These are phyloP conservation scores for Pharus latifolius DNA, from an alignment of 176 grass and related monocot species.

Conservation along the genomic window DNA sequence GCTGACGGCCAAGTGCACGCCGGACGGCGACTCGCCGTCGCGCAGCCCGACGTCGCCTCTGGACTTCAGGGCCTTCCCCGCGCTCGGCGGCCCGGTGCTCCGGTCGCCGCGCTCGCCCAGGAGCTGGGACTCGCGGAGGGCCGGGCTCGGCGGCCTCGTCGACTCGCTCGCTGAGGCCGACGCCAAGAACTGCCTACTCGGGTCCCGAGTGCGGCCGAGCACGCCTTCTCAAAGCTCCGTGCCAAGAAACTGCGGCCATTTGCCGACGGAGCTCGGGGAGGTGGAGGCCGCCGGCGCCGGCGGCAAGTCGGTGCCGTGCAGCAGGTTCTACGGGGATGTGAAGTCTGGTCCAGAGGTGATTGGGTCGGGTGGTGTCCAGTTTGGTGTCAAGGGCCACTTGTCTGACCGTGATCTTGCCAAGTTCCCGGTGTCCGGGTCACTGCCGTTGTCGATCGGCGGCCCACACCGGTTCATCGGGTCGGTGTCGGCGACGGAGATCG, in stretches of 20 bases:
- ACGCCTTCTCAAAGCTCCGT: slow-evolving; percentile 24
- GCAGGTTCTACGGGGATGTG: slow-evolving; percentile 35
- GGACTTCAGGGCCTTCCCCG: slow-evolving; percentile 47
- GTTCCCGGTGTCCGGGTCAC: slow-evolving; percentile 32
- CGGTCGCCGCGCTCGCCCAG: slow-evolving; percentile 39
- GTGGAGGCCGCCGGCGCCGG: not conserved
- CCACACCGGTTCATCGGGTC: slow-evolving; percentile 35
- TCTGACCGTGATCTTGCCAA: slow-evolving; percentile 35
- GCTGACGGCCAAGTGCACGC: slow-evolving; percentile 27
- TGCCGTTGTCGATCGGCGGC: slow-evolving; percentile 49
- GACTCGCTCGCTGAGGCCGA: slow-evolving; percentile 36
- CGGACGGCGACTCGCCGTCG: slow-evolving; percentile 43
- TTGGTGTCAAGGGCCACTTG: not conserved
- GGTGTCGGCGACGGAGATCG: slow-evolving; percentile 65
- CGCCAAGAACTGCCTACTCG: slow-evolving; percentile 19
- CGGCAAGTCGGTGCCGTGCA: slow-evolving; percentile 11
- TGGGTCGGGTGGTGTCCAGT: not conserved
- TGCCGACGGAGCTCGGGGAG: slow-evolving; percentile 22
- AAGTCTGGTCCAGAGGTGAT: slow-evolving; percentile 45
- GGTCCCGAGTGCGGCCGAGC: not conserved
- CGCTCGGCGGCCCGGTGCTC: slow-evolving; percentile 25
- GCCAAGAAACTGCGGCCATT: slow-evolving; percentile 28
- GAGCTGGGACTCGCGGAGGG: slow-evolving; percentile 62
- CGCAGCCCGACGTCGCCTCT: slow-evolving; percentile 87
- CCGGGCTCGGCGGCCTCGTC: slow-evolving; percentile 63